Base-by-base conservation (phyloP, 768 basidiomycete species). In the Trametes punicea region DNA sequence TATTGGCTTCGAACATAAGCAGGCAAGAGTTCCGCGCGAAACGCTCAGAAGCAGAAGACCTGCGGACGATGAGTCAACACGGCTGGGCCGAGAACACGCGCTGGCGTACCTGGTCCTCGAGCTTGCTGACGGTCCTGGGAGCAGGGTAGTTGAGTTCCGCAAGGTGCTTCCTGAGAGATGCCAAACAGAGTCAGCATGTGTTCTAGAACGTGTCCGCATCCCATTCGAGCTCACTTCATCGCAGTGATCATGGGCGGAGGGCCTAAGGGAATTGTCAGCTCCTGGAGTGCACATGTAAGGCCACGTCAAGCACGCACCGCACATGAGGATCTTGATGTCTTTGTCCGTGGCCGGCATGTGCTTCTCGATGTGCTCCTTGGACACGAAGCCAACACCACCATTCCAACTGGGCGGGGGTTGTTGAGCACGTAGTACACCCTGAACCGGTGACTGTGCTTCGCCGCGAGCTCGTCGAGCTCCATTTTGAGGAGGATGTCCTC, bases 401-500 rank as follows among this genome's bases (percentile, higher is more conserved):
- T 76, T 81, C 97, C 97, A 99, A 61, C 72, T 77, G 25, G 81
- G 75, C 4, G 96, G 94, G 94, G 85, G 77, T 93, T 97, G 80
- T 99, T 98, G 67, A 99, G 83, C 51, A 97, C 93, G 70, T 94
- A 93, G 74, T 82, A 84, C 50, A 96, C 79, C 62, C 81, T 84
- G 80, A 98, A 93, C 56, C 83, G 78, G 42, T 76, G 70, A 20
- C 77, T 75, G 66, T 96, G 80, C 52, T 73, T 75, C 45, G 75
- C 76, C 16, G 81, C 79, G 41, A 98, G 83, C 51, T 82, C 79
- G 70, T 98, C 93, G 44, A 99, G 81, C 67, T 98, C 93, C 56
- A 83, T 79, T 66, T 83, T 89, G 64, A 98, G 80, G 36, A 99
- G 84, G 67, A 99, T 98, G 68, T 99, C 97, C 53, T 94, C 90